These are phyloP conservation scores for Phytopythium helicoides DNA, from an alignment of 352 stramenopile genomes.

Conservation along the genomic window DNA sequence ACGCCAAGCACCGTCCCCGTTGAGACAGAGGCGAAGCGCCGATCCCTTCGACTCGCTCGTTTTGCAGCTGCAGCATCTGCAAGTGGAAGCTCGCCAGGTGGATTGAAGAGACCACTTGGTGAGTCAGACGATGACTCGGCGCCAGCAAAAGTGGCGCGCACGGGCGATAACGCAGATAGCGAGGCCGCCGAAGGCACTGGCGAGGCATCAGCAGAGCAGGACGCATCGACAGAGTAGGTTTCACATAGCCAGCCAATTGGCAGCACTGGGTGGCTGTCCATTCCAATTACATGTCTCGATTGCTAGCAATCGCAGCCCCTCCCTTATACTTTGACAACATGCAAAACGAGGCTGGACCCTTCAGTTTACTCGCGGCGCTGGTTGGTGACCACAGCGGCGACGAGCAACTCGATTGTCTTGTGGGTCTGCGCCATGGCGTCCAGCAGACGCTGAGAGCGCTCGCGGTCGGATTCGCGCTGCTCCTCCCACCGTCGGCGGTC, in stretches of 20 bases:
- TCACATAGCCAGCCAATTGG: no score
- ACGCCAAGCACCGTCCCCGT: not conserved
- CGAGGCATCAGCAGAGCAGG: not conserved
- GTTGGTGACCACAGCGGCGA: not conserved
- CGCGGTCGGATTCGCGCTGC: slow-evolving; percentile 1
- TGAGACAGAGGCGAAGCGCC: slow-evolving; percentile 3
- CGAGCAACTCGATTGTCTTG: slow-evolving; percentile 6
- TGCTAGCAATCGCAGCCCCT: no score
- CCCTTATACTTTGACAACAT: slow-evolving; percentile 1
- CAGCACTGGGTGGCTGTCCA: no score
- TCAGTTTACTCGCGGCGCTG: not conserved
- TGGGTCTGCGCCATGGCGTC: slow-evolving; percentile 5
- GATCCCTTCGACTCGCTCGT: slow-evolving; percentile 4
- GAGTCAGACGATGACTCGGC: slow-evolving; percentile 2
- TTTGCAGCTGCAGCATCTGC: slow-evolving; percentile 1
- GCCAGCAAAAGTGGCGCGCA: slow-evolving; percentile 6
- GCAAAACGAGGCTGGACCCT: not conserved
- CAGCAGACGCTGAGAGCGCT: slow-evolving; percentile 1
- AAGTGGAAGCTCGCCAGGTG: not conserved
- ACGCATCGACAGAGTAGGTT: not conserved
- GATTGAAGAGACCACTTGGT: slow-evolving; percentile 4
- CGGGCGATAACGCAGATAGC: not conserved
- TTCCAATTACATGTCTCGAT: no score
- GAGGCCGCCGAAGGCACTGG: not conserved
- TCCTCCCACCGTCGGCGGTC: slow-evolving; percentile 2